phyloP scores from a whole-genome alignment of 2,329 filamentous ascomycete genomes.

The Epichloe gansuensis region DNA sequence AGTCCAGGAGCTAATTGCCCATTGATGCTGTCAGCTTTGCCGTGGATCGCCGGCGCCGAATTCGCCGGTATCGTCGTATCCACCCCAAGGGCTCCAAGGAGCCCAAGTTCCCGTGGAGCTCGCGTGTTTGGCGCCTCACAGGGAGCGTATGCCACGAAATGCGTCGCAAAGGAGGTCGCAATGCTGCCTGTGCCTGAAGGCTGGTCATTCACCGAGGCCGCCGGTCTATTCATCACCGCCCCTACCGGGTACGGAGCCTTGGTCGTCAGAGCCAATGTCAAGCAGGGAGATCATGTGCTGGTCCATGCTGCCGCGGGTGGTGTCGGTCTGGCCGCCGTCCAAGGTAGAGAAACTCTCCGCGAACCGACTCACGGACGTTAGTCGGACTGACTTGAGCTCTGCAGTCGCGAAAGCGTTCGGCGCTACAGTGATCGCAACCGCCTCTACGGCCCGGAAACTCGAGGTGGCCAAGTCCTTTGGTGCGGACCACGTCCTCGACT shows the following conservation, averaged over 20 bases:
- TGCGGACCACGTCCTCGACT: conserved; percentile 74
- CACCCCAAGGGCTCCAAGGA: conserved; percentile 35
- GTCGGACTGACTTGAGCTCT: neutral
- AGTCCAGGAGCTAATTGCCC: neutral
- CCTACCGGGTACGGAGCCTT: conserved; percentile 81
- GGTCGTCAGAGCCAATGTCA: conserved; percentile 64
- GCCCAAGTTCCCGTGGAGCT: conserved; percentile 58
- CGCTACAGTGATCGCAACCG: conserved; percentile 86
- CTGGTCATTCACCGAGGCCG: conserved; percentile 76
- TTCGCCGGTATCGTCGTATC: conserved; percentile 71
- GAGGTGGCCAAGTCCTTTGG: conserved; percentile 69
- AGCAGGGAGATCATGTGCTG: conserved; percentile 73
- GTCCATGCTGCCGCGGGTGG: conserved; percentile 89
- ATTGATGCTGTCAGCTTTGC: conserved; percentile 42
- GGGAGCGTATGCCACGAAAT: conserved; percentile 72
- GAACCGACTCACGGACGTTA: neutral
- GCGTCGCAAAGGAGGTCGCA: conserved; percentile 52
- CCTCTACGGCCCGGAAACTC: conserved; percentile 67
- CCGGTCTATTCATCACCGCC: conserved; percentile 82
- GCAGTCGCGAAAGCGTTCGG: conserved; percentile 77
- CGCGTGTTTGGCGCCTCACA: conserved; percentile 79
- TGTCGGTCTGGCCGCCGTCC: conserved; percentile 82
- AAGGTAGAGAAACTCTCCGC: conserved; percentile 32
- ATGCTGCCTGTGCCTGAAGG: conserved; percentile 65
- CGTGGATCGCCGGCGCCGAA: conserved; percentile 78